Conservation (phyloP, 371 early-diverging fungal species). For the Saksenaea oblongispora region DNA sequence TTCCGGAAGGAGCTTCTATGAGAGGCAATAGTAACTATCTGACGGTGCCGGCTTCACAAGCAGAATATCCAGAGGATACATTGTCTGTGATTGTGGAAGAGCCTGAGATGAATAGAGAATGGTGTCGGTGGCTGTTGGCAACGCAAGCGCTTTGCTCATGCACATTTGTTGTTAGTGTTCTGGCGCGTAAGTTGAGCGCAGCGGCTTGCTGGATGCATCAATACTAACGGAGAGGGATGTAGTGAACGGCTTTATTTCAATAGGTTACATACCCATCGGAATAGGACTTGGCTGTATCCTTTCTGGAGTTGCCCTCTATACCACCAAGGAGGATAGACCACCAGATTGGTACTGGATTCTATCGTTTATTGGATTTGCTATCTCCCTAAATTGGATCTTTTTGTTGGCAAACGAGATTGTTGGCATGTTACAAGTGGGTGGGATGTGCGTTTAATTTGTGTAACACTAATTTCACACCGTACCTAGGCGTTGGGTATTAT, state of each 20-base stretch:
- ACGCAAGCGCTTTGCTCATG: slow-evolving; percentile 41
- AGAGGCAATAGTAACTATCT: slow-evolving; percentile 13
- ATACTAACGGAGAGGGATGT: background rate
- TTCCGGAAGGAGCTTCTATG: background rate
- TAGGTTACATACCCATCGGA: slow-evolving; percentile 18
- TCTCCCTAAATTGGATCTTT: slow-evolving; percentile 80
- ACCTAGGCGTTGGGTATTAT: slow-evolving; percentile 72
- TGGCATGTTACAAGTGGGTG: slow-evolving; percentile 63
- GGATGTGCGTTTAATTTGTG: background rate
- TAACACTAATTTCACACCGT: background rate
- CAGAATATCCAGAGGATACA: slow-evolving; percentile 1
- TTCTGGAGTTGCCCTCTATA: slow-evolving; percentile 13
- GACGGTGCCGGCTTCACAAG: slow-evolving; percentile 15
- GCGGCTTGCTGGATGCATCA: background rate
- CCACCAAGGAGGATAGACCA: slow-evolving; percentile 27
- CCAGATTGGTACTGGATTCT: slow-evolving; percentile 50
- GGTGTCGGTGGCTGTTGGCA: slow-evolving; percentile 44
- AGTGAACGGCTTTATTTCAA: slow-evolving; percentile 32
- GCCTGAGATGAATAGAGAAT: slow-evolving; percentile 23
- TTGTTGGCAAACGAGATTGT: slow-evolving; percentile 81
- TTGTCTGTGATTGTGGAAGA: slow-evolving; percentile 11
- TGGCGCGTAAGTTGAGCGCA: slow-evolving; percentile 28
- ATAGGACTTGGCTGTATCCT: slow-evolving; percentile 21
- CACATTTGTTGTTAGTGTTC: slow-evolving; percentile 30
- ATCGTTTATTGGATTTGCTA: slow-evolving; percentile 70